Conservation (phyloP, 2,329 filamentous ascomycete genomes). For the Lachnellula subtilissima region DNA sequence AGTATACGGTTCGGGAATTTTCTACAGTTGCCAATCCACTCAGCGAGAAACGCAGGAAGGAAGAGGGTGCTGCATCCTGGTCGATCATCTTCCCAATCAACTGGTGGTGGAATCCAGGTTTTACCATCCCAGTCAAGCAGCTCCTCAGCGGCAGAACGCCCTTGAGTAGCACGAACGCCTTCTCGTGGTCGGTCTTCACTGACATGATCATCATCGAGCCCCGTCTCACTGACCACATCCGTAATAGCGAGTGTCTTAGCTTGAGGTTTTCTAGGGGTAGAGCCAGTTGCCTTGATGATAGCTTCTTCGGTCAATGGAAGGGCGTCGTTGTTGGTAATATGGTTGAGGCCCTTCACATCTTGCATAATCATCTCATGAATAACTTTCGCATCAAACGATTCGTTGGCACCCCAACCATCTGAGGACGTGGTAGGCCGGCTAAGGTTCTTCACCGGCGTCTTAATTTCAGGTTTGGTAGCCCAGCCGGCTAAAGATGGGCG, state of each 20-base stretch:
- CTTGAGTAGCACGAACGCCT: slow-evolving; percentile 20
- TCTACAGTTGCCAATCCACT: slow-evolving; percentile 18
- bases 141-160: slow-evolving; percentile 12
- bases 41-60: slow-evolving; percentile 23
- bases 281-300: slow-evolving; percentile 5
- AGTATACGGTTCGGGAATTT: background rate
- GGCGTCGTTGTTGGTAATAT: background rate
- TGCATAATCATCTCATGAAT: background rate
- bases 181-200: slow-evolving; percentile 8
- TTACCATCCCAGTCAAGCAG: slow-evolving; percentile 24
- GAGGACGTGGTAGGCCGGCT: background rate
- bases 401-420: background rate
- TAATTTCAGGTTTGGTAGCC: background rate
- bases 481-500: no score
- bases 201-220: background rate
- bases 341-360: background rate
- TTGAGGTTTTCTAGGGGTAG: background rate
- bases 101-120: slow-evolving; percentile 16
- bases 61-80: slow-evolving; percentile 19
- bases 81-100: slow-evolving; percentile 25
- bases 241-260: background rate
- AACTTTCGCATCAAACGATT: background rate
- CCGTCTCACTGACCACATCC: background rate
- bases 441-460: background rate
- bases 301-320: slow-evolving; percentile 8